These are phyloP conservation scores for Penicillium steckii DNA, from an alignment of 495 filamentous ascomycete species.

Conservation along the genomic window DNA sequence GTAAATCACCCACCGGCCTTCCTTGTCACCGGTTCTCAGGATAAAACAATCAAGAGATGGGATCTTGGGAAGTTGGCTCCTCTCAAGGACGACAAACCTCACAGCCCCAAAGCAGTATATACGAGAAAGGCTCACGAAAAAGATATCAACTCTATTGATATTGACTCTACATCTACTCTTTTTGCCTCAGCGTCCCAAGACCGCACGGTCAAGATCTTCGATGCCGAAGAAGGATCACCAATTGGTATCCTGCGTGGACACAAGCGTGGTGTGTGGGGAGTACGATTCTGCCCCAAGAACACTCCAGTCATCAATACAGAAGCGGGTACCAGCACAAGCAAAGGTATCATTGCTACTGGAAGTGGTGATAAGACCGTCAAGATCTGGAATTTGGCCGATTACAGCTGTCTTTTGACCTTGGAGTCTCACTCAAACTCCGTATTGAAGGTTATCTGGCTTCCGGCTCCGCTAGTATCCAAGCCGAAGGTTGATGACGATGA, in stretches of 20 bases:
- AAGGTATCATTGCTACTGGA: constrained; percentile 80
- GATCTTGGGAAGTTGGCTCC: constrained; percentile 56
- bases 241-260: constrained; percentile 90
- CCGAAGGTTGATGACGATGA: constrained; percentile 30
- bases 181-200: constrained; percentile 98
- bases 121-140: constrained; percentile 97
- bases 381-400: constrained; percentile 91
- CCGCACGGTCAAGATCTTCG: constrained; percentile 95
- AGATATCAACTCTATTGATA: constrained; percentile 93
- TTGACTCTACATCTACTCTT: constrained; percentile 63
- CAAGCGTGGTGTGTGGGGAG: constrained; percentile 91
- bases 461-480: constrained; percentile 50
- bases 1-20: constrained; percentile 79
- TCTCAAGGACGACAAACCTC: constrained; percentile 36
- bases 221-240: constrained; percentile 79
- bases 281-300: constrained; percentile 77
- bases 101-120: constrained; percentile 58
- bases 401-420: constrained; percentile 88
- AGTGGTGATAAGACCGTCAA: constrained; percentile 95
- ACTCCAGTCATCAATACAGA: constrained; percentile 72
- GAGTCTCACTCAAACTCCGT: constrained; percentile 96
- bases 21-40: constrained; percentile 87
- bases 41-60: constrained; percentile 92
- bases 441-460: constrained; percentile 89
- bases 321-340: constrained; percentile 56